phyloP scores from a whole-genome alignment of 1,139 yeast species.

The Saccharomyces hybrid region DNA sequence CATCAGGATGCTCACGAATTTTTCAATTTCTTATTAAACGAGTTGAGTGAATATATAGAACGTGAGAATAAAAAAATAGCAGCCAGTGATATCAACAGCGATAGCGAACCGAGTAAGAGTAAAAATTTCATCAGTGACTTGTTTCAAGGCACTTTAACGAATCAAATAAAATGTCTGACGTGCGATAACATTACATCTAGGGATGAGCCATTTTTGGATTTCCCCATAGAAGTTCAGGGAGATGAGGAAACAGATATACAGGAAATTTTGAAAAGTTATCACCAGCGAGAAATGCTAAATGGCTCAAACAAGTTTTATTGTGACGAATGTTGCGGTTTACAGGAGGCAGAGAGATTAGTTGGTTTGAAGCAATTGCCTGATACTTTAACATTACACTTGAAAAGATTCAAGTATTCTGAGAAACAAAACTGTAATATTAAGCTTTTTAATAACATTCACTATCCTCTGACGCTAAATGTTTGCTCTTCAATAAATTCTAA shows the following conservation, averaged over 20 bases:
- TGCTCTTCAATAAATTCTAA: constrained; percentile 59
- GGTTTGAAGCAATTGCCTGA: constrained; percentile 73
- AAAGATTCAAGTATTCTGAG: constrained; percentile 87
- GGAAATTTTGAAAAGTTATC: constrained; percentile 67
- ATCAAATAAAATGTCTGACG: constrained; percentile 81
- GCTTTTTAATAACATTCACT: constrained; percentile 74
- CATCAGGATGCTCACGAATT: constrained; percentile 99
- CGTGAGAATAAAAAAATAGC: constrained; percentile 5
- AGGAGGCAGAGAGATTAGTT: constrained; percentile 89
- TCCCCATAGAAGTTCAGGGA: constrained; percentile 64
- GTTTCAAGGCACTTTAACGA: constrained; percentile 80
- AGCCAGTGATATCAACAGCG: not conserved
- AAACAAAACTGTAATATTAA: constrained; percentile 73
- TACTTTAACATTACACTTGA: constrained; percentile 72
- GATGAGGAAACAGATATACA: constrained; percentile 69
- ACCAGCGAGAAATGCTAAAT: constrained; percentile 75
- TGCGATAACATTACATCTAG: constrained; percentile 80
- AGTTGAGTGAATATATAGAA: constrained; percentile 60
- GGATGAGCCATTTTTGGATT: constrained; percentile 79
- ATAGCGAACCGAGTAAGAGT: constrained; percentile 7
- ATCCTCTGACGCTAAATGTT: constrained; percentile 66
- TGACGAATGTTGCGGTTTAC: constrained; percentile 81
- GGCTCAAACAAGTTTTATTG: constrained; percentile 91
- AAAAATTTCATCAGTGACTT: constrained; percentile 57
- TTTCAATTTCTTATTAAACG: constrained; percentile 75